Base-by-base conservation (phyloP, 2,329 filamentous ascomycete species). In the Phaeosphaeriaceae sp. region DNA sequence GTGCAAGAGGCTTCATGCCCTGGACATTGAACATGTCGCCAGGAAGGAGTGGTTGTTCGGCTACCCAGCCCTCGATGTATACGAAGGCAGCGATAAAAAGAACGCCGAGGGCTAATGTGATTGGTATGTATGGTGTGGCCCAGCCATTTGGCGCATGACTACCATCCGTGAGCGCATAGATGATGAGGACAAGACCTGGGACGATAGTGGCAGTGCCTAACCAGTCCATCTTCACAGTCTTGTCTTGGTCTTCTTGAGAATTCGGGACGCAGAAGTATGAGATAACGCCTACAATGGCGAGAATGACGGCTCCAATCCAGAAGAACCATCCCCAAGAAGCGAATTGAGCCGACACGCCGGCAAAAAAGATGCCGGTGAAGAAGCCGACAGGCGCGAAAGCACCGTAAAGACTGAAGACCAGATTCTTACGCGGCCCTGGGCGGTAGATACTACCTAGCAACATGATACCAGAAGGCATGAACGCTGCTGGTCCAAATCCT, bases 161-260 rank as follows among this genome's bases (percentile, higher is more conserved):
- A 6, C 85, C 86, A 39, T 90, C 86, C 0, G 89, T 92, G 42
- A 94, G 82, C 0, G 89, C 87, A 61, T 87, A 93, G 0, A 91
- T 86, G 7, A 90, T 77, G 20, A 94, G 78, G 2, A 88, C 78
- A 11, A 92, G 71, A 0, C 87, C 89, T 6, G 72, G 66, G 1
- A 74, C 61, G 7, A 74, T 66, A 5, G 69, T 72, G 0, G 61
- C 48, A 3, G 69, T 61, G 9, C 72, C 72, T 53, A 60, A 57
- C 72, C 72, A 74, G 42, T 74, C 72, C 71, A 74, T 74, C 47
- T 61, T 70, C 6, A 71, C 48, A 0, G 37, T 52, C 13, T 50
- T 48, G 17, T 54, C 48, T 29, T 43, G 44, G 17, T 52, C 50
- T 12, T 56, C 46, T 16, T 39, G 50, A 15, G 58, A 51, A 9